Base-by-base conservation (phyloP, 495 filamentous ascomycete species). In the Aspergillus baeticus region DNA sequence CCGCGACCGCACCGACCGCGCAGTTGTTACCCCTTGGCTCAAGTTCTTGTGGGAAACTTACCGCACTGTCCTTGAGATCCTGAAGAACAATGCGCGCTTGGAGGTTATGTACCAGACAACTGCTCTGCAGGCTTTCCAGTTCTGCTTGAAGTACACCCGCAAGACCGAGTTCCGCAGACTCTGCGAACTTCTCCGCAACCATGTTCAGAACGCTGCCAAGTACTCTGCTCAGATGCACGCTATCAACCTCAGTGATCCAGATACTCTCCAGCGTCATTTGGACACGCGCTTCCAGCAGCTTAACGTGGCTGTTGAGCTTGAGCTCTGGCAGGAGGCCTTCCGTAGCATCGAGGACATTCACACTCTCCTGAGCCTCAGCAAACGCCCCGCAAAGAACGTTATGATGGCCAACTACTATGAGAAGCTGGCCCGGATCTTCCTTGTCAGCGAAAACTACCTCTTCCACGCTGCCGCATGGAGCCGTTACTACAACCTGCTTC, bases 351-450 rank as follows among this genome's bases (percentile, higher is more conserved):
- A 98, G 73, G 94, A 98, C 74, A 98, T 98, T 63, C 94, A 98
- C 75, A 96, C 91, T n/a, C 85, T 98, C 55, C 84, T 98, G 60
- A 98, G 87, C 81, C 83, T 98, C 57, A 98, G 94, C 90, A 98
- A 98, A 84, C 89, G 93, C 47, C 92, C 92, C 36, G 88, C 94
- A n/a, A 97, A 97, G 87, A 96, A 97, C 72, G 82, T 96, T 60
- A 97, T 98, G 92, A 98, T 98, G 94, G 94, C 95, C 72, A 98
- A 98, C 77, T 98, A 98, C 84, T 98, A 98, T 76, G 95, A 98
- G 81, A 96, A 97, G 76, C 83, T 98, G 48, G 96, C 94, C 35
- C 86, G 91, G 44, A 98, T 98, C 69, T 98, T 98, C 81, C 84
- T 98, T 36, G 95, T 98, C 61, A 95, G 92, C 72, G 95, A 96